A percentile compares a stretch with the other conserved stretches of the same genome.
These are phyloP conservation scores for Yamadazyma oceani DNA, from an alignment of 1,139 yeast genomes.

Conservation along the genomic window DNA sequence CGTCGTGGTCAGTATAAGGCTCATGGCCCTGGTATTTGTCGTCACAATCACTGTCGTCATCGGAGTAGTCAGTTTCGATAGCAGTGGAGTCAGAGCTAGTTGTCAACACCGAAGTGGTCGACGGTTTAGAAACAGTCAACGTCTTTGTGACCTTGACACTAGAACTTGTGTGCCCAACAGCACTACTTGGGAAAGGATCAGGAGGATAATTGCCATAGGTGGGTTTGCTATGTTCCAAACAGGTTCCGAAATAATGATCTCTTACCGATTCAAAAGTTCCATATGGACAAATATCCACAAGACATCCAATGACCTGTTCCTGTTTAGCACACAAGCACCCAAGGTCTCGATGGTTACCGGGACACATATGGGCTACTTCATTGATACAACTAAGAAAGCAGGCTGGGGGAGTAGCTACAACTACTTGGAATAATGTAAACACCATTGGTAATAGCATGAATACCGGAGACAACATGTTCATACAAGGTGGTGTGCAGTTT, in stretches of 20 bases:
- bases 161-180: too few relatives aligned
- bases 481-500: too few relatives aligned
- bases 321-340: constrained; percentile 41
- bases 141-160: background rate
- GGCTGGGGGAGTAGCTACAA: constrained; percentile 52
- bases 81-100: background rate
- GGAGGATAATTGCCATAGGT: constrained; percentile 17
- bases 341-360: constrained; percentile 32
- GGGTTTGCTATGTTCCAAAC: constrained; percentile 39
- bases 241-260: constrained; percentile 57
- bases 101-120: constrained; percentile 1
- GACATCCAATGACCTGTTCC: constrained; percentile 42
- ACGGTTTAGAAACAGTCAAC: background rate
- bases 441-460: background rate
- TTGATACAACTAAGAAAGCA: constrained; percentile 49
- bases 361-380: constrained; percentile 36
- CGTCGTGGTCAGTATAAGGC: constrained; percentile 10
- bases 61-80: background rate
- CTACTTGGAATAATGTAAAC: background rate
- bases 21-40: background rate
- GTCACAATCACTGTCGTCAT: background rate
- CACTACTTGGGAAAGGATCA: too few relatives aligned
- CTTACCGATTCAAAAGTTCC: constrained; percentile 50
- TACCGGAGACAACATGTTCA: too few relatives aligned
- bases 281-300: constrained; percentile 49